These are phyloP conservation scores for Acidiella bohemica DNA, from an alignment of 495 filamentous ascomycete genomes.

Conservation along the genomic window DNA sequence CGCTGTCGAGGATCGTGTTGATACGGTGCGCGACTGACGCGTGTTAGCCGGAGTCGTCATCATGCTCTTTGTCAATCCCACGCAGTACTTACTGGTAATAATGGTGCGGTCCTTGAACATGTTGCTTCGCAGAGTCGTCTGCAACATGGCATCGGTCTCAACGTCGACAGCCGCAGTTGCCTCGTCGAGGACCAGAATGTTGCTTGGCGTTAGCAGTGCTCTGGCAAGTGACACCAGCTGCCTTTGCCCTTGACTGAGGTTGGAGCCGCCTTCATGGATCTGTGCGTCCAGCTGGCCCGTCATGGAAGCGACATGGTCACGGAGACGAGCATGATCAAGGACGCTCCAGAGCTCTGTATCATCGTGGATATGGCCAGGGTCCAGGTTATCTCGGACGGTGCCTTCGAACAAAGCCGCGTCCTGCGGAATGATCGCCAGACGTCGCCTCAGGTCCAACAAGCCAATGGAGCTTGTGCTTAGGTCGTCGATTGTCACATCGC, in stretches of 20 bases:
- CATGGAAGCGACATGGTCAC: conserved; percentile 82
- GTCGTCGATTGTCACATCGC: conserved; percentile 75
- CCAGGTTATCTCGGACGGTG: conserved; percentile 88
- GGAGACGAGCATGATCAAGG: conserved; percentile 84
- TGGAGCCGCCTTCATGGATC: conserved; percentile 86
- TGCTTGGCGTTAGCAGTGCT: conserved; percentile 85
- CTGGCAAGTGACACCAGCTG: conserved; percentile 88
- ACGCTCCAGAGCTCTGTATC: conserved; percentile 98
- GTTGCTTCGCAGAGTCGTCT: conserved; percentile 46
- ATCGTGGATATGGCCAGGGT: conserved; percentile 88
- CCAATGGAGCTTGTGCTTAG: conserved; percentile 86
- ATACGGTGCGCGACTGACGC: conserved; percentile 68
- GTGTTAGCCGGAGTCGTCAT: too few relatives aligned
- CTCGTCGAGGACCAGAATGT: conserved; percentile 94
- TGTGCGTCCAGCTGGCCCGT: conserved; percentile 76
- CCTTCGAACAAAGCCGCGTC: conserved; percentile 97
- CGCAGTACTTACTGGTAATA: conserved; percentile 51
- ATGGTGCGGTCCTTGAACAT: conserved; percentile 84
- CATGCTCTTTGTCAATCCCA: too few relatives aligned
- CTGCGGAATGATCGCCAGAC: conserved; percentile 95
- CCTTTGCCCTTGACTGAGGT: conserved; percentile 71
- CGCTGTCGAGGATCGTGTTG: conserved; percentile 89
- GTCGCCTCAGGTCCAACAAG: conserved; percentile 71
- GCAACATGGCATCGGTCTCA: conserved; percentile 79
- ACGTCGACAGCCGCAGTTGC: conserved; percentile 95